Evolutionary conservation across 768 basidiomycete species (phyloP), one percentile per base, ranked within the genome.

Genomic region (Hysterangium stoloniferum): DNA sequence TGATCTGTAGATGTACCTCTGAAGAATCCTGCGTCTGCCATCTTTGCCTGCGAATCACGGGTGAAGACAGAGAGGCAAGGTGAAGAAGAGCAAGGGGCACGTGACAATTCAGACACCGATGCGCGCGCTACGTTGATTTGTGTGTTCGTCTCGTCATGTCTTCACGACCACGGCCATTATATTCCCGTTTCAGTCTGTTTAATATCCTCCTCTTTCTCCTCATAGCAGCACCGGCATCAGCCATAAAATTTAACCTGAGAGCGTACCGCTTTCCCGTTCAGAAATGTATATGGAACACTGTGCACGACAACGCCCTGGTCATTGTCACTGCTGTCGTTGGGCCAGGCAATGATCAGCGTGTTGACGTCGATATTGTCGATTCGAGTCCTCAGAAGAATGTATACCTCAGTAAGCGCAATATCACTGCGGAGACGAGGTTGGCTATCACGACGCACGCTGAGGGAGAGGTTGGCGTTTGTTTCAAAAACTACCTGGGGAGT

Each of bases 271-370:
- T 84, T 57, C 93, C 95, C 0, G 68, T 73, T 24, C 61, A 77
- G 56, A 93, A 91, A 68, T 97, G 95, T 68, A 84, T 98, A 51
- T 99, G 96, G 96, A 96, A 99, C 64, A 72, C 85, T 20, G 95
- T 84, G 7, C 87, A 93, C 61, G 68, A 75, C 5, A 82, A 91
- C 59, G 78, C 89, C 5, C 84, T 98, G 31, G 90, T 97, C 62
- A 90, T 99, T 59, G 92, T 96, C 57, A 97, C 95, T 0, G 93
- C 95, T 37, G 95, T 96, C 62, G 84, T 95, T 27, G 82, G 83
- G 0, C 75, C 83, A 0, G 86, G 85, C 0, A 66, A 68, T 0
- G 73, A 77, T 58, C 93, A 95, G 67, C 79, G 92, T 19, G 75
- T 94, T 31, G 96, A 99, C 72, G 76, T 99, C 56, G 92, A 97